Conservation (phyloP, 2,329 filamentous ascomycete genomes). For the Xylariaceae sp. region DNA sequence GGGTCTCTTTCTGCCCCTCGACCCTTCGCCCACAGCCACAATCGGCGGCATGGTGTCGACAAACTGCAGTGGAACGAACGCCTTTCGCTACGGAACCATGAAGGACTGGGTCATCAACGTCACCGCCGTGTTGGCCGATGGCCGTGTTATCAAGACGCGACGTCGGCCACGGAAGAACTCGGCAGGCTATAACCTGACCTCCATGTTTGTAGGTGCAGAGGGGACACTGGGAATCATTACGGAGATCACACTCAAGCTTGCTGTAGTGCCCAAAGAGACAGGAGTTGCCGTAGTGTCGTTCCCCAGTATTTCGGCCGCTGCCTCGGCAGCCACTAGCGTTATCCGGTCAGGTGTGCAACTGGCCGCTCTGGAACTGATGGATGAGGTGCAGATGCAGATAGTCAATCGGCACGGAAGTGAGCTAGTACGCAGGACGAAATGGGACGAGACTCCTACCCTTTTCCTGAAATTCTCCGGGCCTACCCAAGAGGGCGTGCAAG, state of each 20-base stretch:
- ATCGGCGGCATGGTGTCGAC: slow-evolving; percentile 62
- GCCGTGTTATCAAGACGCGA: slow-evolving; percentile 62
- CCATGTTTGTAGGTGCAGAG: slow-evolving; percentile 66
- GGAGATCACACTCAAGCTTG: slow-evolving; percentile 64
- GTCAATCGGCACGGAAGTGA: slow-evolving; percentile 53
- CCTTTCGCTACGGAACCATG: slow-evolving; percentile 68
- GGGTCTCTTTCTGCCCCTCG: slow-evolving; percentile 65
- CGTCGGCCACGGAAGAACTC: slow-evolving; percentile 63
- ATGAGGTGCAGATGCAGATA: slow-evolving; percentile 63
- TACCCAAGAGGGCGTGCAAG: slow-evolving; percentile 46
- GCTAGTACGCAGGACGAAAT: slow-evolving; percentile 48
- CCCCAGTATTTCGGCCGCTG: slow-evolving; percentile 55
- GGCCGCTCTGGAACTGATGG: slow-evolving; percentile 61
- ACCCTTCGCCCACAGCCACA: slow-evolving; percentile 59
- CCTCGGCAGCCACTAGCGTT: slow-evolving; percentile 58
- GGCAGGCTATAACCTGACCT: slow-evolving; percentile 68
- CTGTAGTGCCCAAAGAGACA: slow-evolving; percentile 58
- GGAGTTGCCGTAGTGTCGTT: slow-evolving; percentile 63
- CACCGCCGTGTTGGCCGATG: slow-evolving; percentile 67
- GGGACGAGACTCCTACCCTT: slow-evolving; percentile 66
- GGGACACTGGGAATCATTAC: slow-evolving; percentile 69
- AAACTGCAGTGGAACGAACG: slow-evolving; percentile 61
- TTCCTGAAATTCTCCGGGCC: slow-evolving; percentile 58
- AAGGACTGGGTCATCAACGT: slow-evolving; percentile 71
- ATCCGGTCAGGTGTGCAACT: slow-evolving; percentile 63